Evolutionary conservation across 257 asterid genomes (phyloP), one percentile per base, ranked within the genome.

Genomic region (Linaria vulgaris): DNA sequence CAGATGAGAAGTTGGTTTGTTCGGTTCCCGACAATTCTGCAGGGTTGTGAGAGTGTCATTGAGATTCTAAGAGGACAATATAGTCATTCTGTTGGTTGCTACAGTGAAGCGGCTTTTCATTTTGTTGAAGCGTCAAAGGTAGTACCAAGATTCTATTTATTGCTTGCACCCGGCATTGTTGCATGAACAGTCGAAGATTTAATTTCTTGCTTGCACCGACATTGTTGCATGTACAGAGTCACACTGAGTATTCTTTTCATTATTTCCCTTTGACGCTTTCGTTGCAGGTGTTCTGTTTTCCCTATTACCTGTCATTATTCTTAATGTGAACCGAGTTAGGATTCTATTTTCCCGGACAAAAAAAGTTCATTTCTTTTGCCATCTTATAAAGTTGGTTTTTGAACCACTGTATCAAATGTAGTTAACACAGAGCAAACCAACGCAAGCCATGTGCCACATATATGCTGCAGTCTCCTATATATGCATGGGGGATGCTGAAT

Each of bases 11-110:
- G 79, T 74, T 89, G 88, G 98, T 89, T 72, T 25, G 57, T 80
- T 53, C 95, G 91, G 59, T 92, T 87, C 69, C 97, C 98, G 59
- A 92, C 98, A 45, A 92, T 92, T 72, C 84, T 92, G 71, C 98
- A 87, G 75, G 95, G 89, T 70, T 88, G 89, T 79, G 94, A 92
- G 82, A 78, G 96, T 76, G 83, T 68, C 31, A 72, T 92, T 69
- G 97, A 86, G 84, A 87, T 89, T 84, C 90, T 89, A 38, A 81
- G 96, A 81, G 98, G 99, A 48, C 99, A 92, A 61, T 92, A 92
- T 82, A 91, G 97, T 61, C 99, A 92, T 76, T 78, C 95, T 12
- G 82, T 87, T 58, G 94, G 95, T 66, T 89, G 87, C 76, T 92
- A 89, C 65, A 72, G 34, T 56, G 99, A 92, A 64, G 99, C 99